Evolutionary conservation across 2,329 filamentous ascomycete genomes (phyloP).

Genomic region (Eurotiales sp.): DNA sequence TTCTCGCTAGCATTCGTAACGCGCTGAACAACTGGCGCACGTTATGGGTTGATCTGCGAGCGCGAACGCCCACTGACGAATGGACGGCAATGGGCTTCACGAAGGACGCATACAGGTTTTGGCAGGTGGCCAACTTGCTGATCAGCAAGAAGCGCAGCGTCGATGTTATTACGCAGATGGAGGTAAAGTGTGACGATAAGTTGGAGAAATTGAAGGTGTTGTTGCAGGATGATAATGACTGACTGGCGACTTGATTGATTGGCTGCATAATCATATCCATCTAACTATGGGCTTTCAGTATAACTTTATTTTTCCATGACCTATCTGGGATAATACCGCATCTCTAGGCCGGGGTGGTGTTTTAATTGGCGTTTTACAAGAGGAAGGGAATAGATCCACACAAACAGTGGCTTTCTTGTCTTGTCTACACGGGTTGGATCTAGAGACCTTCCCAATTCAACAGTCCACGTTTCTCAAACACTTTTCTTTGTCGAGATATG

Average conservation of each 20-base stretch:
- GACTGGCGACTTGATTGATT: too few relatives aligned
- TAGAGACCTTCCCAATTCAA: too few relatives aligned
- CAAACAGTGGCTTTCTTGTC: too few relatives aligned
- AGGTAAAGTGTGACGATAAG: conserved; percentile 44
- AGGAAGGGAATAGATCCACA: too few relatives aligned
- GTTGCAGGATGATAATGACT: conserved; percentile 33
- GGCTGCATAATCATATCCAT: too few relatives aligned
- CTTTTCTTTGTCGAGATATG: too few relatives aligned
- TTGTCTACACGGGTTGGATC: too few relatives aligned
- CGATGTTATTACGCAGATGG: conserved; percentile 43
- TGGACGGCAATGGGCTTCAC: conserved; percentile 42
- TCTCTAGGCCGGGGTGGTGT: too few relatives aligned
- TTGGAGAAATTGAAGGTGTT: conserved; percentile 39
- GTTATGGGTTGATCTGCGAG: conserved; percentile 33
- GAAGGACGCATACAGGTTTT: conserved; percentile 42
- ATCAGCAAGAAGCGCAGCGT: conserved; percentile 41
- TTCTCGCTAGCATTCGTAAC: conserved; percentile 28
- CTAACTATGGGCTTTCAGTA: too few relatives aligned
- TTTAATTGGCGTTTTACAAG: too few relatives aligned
- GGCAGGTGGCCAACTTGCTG: conserved; percentile 40
- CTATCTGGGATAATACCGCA: neutral
- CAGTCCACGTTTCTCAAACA: too few relatives aligned
- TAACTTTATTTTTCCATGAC: too few relatives aligned
- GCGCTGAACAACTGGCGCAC: conserved; percentile 38
- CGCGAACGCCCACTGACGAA: conserved; percentile 29